Base-by-base conservation (phyloP, 2,329 filamentous ascomycete species). In the Penicillium sp. region DNA sequence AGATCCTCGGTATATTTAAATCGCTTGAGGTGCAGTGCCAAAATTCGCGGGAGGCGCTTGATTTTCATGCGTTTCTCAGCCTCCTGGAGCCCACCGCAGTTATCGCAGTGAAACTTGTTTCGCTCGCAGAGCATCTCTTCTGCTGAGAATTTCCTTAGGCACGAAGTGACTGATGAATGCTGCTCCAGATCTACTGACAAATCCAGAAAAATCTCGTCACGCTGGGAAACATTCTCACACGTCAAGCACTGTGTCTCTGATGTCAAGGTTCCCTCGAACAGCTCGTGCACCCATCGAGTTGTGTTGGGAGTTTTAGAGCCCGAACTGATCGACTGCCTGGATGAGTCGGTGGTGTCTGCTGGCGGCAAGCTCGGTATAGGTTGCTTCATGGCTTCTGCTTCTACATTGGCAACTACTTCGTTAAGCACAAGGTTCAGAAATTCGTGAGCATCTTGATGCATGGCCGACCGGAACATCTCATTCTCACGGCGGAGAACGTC, bases 1-100 rank as follows among this genome's bases (percentile, higher is more conserved):
- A 94, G 81, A 67, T 97, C 91, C 65, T 97, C 93, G 2, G 91
- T 96, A 66, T 96, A 98, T 72, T 97, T 97, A 76, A 98, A 98
- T 49, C 93, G 82, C 72, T 98, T 98, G 54, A 98, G 72, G 65
- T 98, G 93, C 51, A 98, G 73, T 4, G 93, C 90, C 56, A 98
- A 72, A 52, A 98, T 88, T 64, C 88, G 89, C 4, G 93, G 93
- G 64, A 97, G 72, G 46, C 87, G 82, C 74, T 98, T 97, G 60
- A 98, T 91, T 75, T 97, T 98, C 93, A 98, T 98, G 56, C 93
- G 82, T 75, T 97, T 98, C 69, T 98, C 93, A 0, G 93, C 93
- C 71, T 98, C 93, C 69, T 98, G 93, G 48, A 98, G 74, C 2
- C 93, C 93, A 46, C 93, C 93, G 60, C 93, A 98, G 61, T 90